These are phyloP conservation scores for Neurospora sp. DNA, from an alignment of 495 filamentous ascomycete genomes.

Conservation along the genomic window DNA sequence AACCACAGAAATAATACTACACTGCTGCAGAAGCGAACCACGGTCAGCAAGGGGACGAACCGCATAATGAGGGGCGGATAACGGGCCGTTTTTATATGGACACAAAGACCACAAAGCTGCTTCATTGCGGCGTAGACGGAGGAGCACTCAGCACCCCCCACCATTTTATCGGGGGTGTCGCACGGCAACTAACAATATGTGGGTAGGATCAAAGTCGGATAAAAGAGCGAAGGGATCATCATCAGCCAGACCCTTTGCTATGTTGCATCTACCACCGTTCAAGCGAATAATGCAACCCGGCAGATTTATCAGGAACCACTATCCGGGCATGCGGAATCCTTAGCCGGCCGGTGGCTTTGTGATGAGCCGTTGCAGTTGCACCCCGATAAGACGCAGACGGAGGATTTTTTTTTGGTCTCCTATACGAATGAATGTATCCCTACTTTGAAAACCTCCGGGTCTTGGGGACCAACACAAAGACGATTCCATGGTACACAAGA, in stretches of 20 bases:
- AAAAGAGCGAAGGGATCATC: neutral
- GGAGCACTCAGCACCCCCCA: neutral
- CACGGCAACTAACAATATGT: neutral
- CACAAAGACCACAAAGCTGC: neutral
- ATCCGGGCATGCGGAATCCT: neutral
- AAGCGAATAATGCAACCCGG: neutral
- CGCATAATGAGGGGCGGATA: neutral
- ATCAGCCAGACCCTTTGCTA: neutral
- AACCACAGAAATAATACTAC: neutral
- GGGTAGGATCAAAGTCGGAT: neutral
- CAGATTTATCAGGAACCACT: neutral
- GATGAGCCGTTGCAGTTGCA: neutral
- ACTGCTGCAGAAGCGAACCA: neutral
- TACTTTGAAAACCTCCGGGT: neutral
- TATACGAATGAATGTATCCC: neutral
- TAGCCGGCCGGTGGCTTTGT: neutral
- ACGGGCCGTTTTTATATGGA: neutral
- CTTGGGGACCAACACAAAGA: neutral
- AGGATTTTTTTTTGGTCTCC: neutral
- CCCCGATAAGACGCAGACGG: neutral
- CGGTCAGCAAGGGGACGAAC: neutral
- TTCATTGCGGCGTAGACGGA: neutral
- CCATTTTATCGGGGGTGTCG: neutral
- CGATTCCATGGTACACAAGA: neutral
- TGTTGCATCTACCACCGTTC: neutral